A percentile compares a stretch with the other conserved stretches of the same genome.
Conservation (phyloP, 2,329 filamentous ascomycete genomes). For the Penicillium rolfsii region DNA sequence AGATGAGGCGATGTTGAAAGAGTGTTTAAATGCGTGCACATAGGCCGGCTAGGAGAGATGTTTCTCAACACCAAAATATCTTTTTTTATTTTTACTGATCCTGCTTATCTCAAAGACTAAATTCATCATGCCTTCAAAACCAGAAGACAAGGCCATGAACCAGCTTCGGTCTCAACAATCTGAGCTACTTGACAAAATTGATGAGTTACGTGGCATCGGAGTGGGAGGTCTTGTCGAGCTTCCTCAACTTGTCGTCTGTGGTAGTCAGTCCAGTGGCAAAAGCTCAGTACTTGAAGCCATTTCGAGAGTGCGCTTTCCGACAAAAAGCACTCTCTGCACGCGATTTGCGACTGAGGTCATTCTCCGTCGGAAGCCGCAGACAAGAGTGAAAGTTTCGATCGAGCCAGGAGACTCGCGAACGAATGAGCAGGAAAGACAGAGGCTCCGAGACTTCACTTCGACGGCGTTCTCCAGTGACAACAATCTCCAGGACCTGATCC, state of each 20-base stretch:
- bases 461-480: conserved; percentile 22
- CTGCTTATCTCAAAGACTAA: background rate
- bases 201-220: conserved; percentile 56
- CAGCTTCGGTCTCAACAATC: conserved; percentile 7
- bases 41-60: background rate
- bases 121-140: background rate
- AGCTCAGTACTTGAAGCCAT: conserved; percentile 60
- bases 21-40: background rate
- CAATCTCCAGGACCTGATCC: conserved; percentile 54
- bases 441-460: conserved; percentile 12
- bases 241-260: conserved; percentile 61
- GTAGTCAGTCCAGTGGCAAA: conserved; percentile 64
- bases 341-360: conserved; percentile 64
- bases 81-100: background rate
- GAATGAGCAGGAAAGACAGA: background rate
- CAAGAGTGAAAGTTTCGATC: conserved; percentile 44
- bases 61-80: background rate
- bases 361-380: conserved; percentile 48
- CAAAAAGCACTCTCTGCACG: conserved; percentile 56
- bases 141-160: conserved; percentile 5
- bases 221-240: conserved; percentile 53
- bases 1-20: background rate
- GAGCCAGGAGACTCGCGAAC: conserved; percentile 26
- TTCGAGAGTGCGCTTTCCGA: conserved; percentile 61
- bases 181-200: conserved; percentile 56